Evolutionary conservation across 768 basidiomycete species (phyloP).

Genomic region (Scleroderma citrinum): DNA sequence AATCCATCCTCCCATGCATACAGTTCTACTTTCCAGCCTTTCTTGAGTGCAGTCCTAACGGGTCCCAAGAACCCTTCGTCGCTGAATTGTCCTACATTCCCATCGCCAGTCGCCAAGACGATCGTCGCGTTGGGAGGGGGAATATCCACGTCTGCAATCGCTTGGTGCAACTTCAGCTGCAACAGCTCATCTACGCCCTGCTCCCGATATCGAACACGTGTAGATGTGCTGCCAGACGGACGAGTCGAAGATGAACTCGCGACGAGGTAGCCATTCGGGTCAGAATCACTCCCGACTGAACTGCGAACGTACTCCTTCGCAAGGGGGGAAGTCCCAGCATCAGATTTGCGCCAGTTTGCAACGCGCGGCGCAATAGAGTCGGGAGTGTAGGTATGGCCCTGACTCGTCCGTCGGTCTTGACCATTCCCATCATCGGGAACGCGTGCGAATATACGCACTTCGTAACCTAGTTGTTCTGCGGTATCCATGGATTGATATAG

Average conservation of each 20-base stretch:
- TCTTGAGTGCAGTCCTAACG: constrained; percentile 76
- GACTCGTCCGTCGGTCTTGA: constrained; percentile 40
- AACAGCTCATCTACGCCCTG: constrained; percentile 95
- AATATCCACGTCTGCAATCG: constrained; percentile 63
- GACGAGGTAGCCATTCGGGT: constrained; percentile 14
- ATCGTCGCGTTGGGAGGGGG: constrained; percentile 68
- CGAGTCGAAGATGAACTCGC: constrained; percentile 26
- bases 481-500: constrained; percentile 77
- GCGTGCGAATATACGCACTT: constrained; percentile 61
- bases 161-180: constrained; percentile 88
- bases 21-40: constrained; percentile 93
- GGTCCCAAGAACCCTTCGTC: constrained; percentile 90
- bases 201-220: constrained; percentile 60
- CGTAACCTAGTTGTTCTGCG: constrained; percentile 69
- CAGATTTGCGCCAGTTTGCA: constrained; percentile 19
- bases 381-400: background rate
- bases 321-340: constrained; percentile 2
- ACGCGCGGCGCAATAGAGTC: constrained; percentile 12
- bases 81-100: constrained; percentile 87
- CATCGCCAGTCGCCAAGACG: constrained; percentile 91
- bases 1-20: constrained; percentile 87
- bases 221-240: background rate
- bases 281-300: constrained; percentile 23
- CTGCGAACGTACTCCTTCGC: constrained; percentile 11
- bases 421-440: constrained; percentile 67